Conservation (phyloP, 2,329 filamentous ascomycete species). For the Ophiostoma novo-ulmi region DNA sequence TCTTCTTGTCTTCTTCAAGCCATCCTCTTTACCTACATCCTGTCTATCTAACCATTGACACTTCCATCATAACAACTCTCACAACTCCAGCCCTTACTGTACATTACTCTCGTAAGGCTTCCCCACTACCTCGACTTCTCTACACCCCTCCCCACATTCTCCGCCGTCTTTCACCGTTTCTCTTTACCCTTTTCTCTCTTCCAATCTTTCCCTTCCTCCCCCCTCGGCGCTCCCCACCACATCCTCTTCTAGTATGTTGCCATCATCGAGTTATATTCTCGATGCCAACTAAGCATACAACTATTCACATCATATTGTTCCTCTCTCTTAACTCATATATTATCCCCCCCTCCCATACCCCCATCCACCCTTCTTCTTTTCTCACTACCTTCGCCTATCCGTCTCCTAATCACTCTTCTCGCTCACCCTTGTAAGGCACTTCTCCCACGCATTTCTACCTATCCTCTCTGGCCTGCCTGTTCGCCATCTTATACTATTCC, state of each 20-base stretch:
- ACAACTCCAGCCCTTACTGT: not conserved
- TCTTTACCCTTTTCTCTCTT: not conserved
- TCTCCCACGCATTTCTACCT: not conserved
- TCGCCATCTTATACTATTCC: not conserved
- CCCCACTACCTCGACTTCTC: not conserved
- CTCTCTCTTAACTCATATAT: not conserved
- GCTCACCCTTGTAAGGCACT: not conserved
- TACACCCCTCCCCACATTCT: constrained; percentile 10
- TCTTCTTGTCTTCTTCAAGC: not conserved
- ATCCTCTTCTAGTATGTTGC: not conserved
- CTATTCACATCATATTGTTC: not conserved
- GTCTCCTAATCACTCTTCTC: not conserved
- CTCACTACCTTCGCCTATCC: not conserved
- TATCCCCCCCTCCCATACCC: not conserved
- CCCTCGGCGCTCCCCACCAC: not conserved
- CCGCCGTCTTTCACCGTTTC: constrained; percentile 13
- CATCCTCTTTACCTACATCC: not conserved
- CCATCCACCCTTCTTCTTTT: not conserved
- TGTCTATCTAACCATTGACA: not conserved
- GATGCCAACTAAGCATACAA: not conserved
- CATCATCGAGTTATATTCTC: not conserved
- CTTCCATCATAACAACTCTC: not conserved
- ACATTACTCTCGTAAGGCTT: not conserved
- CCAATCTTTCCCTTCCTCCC: not conserved
- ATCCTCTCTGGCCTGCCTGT: not conserved